Evolutionary conservation across 306 rosid genomes (phyloP), one percentile per base, ranked within the genome.

Genomic region (Biancaea sappan): DNA sequence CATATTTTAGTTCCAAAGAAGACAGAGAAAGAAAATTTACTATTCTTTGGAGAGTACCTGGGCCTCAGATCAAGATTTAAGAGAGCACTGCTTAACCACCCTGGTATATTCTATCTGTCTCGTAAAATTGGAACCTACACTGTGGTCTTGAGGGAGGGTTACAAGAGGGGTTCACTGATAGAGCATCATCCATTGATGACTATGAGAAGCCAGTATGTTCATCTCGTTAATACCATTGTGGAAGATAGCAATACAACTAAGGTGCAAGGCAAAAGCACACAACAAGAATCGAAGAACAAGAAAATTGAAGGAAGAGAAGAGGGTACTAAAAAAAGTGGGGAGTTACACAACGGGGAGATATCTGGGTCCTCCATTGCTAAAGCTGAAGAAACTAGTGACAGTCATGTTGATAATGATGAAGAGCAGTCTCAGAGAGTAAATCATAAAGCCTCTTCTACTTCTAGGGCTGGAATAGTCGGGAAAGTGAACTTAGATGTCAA

Each of bases 71-170:
- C 96, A 0, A 85, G 92, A 84, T 88, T 91, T 77, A 91, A 88
- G 88, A 75, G 88, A 77, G 96, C 92, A 9, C 28, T 91, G 64
- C 83, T 85, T 80, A 80, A 83, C 43, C 96, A 91, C 28, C 96
- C 98, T 0, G 97, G 97, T 29, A 89, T 94, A 51, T 89, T 91
- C 69, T 91, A 94, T 70, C 5, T 89, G 72, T 94, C 96, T 4
- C 86, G 79, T 74, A 94, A 94, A 84, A 76, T 62, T 76, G 87
- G 90, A 35, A 85, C 92, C 6, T 78, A 84, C 68, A 94, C 97
- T 0, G 89, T 86, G 77, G 89, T 94, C 73, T 77, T 94, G 69
- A 85, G 79, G 46, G 97, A 94, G 22, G 96, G 91, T 31, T 94
- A 89, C 73, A 91, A 85, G 83, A 91, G 97, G 79, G 96, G 97